Evolutionary conservation across 805 yeast species (phyloP).

Genomic region (Sporopachydermia lactativora): DNA sequence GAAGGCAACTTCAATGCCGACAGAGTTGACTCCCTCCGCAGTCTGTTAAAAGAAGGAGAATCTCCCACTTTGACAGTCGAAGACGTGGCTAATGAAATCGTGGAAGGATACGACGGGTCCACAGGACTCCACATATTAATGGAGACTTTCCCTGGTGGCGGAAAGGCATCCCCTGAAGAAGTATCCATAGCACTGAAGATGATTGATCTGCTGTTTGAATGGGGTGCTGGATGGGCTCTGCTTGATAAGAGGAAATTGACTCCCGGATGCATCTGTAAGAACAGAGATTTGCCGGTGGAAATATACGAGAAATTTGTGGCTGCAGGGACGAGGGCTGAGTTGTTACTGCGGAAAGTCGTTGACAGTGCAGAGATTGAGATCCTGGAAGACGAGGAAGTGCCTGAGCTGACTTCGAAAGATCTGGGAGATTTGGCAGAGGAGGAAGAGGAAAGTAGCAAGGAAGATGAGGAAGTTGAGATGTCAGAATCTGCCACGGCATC

Average conservation of each 20-base stretch:
- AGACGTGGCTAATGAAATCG: constrained; percentile 7
- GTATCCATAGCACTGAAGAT: constrained; percentile 32
- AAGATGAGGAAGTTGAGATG: constrained; percentile 12
- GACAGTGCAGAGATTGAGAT: constrained; percentile 51
- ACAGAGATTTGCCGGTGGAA: constrained; percentile 32
- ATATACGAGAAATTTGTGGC: constrained; percentile 42
- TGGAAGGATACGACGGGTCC: constrained; percentile 35
- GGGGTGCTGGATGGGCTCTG: constrained; percentile 89
- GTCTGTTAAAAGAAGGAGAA: background rate
- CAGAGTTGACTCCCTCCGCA: background rate
- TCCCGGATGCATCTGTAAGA: constrained; percentile 68
- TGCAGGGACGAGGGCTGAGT: constrained; percentile 87
- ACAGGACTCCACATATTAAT: constrained; percentile 69
- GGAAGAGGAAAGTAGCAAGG: constrained; percentile 9
- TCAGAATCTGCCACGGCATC: constrained; percentile 10
- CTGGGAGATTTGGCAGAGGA: constrained; percentile 11
- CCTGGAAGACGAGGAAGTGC: constrained; percentile 25
- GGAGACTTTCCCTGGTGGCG: constrained; percentile 30
- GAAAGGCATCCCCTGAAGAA: constrained; percentile 27
- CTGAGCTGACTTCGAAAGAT: constrained; percentile 16
- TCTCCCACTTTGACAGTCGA: constrained; percentile 4
- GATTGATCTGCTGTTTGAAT: constrained; percentile 56
- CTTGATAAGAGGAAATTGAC: constrained; percentile 59
- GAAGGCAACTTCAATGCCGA: background rate
- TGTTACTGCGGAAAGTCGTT: constrained; percentile 56